These are phyloP conservation scores for Pseudoneurospora amorphoporcata DNA, from an alignment of 495 filamentous ascomycete genomes.

Conservation along the genomic window DNA sequence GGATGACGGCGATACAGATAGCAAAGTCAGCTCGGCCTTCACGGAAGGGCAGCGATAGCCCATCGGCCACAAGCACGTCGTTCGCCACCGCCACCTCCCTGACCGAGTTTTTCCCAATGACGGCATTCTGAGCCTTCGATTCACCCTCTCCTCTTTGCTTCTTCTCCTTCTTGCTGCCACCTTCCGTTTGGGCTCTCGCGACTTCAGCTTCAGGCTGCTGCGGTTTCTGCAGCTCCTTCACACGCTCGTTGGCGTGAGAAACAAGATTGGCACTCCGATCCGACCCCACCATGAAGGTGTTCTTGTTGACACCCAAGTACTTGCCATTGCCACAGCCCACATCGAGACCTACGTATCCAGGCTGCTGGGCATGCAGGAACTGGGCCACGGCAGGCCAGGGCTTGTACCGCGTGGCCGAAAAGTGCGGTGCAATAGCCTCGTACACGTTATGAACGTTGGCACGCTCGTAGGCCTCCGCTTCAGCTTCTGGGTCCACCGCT, in stretches of 20 bases:
- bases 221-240: conserved; percentile 35
- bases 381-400: conserved; percentile 87
- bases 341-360: conserved; percentile 79
- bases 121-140: not conserved
- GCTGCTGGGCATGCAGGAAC: conserved; percentile 57
- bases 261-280: conserved; percentile 77
- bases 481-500: conserved; percentile 7
- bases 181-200: not conserved
- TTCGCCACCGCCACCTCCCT: conserved; percentile 10
- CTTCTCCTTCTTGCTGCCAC: conserved; percentile 2
- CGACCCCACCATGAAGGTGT: conserved; percentile 74
- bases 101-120: not conserved
- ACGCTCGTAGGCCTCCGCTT: conserved; percentile 57
- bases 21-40: conserved; percentile 72
- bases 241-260: conserved; percentile 57
- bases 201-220: not conserved
- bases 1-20: conserved; percentile 88
- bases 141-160: not conserved
- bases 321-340: conserved; percentile 96
- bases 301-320: conserved; percentile 70
- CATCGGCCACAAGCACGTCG: conserved; percentile 58
- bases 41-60: conserved; percentile 61
- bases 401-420: conserved; percentile 93
- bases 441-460: conserved; percentile 88
- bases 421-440: conserved; percentile 87